These are phyloP conservation scores for Terfezia claveryi DNA, from an alignment of 495 filamentous ascomycete genomes.

Conservation along the genomic window DNA sequence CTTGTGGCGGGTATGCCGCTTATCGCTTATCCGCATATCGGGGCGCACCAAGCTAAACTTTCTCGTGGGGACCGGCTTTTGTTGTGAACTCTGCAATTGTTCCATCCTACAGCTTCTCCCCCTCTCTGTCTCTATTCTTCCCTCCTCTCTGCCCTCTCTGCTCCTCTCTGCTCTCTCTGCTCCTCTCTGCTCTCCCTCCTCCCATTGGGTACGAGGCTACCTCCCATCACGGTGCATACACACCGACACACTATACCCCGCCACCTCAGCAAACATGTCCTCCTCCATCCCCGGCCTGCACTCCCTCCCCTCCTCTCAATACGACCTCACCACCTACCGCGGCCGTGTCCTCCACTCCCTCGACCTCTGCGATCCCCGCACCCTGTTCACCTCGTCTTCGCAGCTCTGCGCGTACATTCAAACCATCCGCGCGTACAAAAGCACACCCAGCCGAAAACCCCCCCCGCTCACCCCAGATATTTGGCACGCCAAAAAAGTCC, in stretches of 20 bases:
- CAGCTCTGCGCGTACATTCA: conserved; percentile 58
- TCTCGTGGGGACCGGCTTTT: too few relatives aligned
- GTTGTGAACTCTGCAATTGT: too few relatives aligned
- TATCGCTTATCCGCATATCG: too few relatives aligned
- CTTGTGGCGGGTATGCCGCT: too few relatives aligned
- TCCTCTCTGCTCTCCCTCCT: too few relatives aligned
- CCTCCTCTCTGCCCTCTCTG: too few relatives aligned
- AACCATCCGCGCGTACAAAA: conserved; percentile 60
- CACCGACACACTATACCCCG: background rate
- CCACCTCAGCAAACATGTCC: conserved; percentile 33
- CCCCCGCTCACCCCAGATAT: conserved; percentile 67
- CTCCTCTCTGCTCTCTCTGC: too few relatives aligned
- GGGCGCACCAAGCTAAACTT: too few relatives aligned
- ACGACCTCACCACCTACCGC: conserved; percentile 85
- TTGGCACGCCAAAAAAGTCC: conserved; percentile 89
- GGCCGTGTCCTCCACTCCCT: conserved; percentile 79
- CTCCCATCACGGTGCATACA: too few relatives aligned
- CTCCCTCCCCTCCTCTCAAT: conserved; percentile 71
- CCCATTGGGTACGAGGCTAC: too few relatives aligned
- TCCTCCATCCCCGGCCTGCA: conserved; percentile 68
- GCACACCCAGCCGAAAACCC: conserved; percentile 31
- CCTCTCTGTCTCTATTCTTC: too few relatives aligned
- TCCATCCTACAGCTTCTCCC: too few relatives aligned
- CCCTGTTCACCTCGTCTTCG: conserved; percentile 10
- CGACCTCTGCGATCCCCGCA: conserved; percentile 74